Evolutionary conservation across 768 basidiomycete genomes (phyloP).

Genomic region (Xerocomellus chrysenteron): DNA sequence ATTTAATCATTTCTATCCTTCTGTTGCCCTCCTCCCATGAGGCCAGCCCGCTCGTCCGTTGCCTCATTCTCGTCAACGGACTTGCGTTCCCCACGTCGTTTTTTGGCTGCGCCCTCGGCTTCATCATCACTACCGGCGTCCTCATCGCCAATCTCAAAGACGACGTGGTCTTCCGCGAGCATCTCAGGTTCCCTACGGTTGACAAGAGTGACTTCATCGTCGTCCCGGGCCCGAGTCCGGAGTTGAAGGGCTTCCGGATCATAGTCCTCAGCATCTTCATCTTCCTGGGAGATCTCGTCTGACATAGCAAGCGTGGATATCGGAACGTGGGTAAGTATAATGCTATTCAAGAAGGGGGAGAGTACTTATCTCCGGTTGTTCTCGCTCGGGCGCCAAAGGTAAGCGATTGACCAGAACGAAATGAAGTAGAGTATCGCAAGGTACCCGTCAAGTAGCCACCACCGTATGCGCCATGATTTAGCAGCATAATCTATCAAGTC

Average conservation of each 20-base stretch:
- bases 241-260: constrained; percentile 75
- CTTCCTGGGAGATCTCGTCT: constrained; percentile 93
- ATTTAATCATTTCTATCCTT: constrained; percentile 38
- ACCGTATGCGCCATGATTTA: constrained; percentile 84
- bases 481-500: constrained; percentile 78
- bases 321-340: constrained; percentile 26
- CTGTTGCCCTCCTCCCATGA: constrained; percentile 47
- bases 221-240: constrained; percentile 50
- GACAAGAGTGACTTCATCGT: constrained; percentile 72
- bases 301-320: constrained; percentile 85
- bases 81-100: constrained; percentile 42
- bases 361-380: constrained; percentile 80
- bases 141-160: constrained; percentile 91
- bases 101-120: constrained; percentile 48
- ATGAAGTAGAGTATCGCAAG: constrained; percentile 83
- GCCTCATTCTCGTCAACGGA: constrained; percentile 48
- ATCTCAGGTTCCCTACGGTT: constrained; percentile 48
- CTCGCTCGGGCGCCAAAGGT: constrained; percentile 90
- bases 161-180: constrained; percentile 67
- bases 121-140: constrained; percentile 68
- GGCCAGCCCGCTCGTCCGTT: constrained; percentile 61
- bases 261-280: constrained; percentile 91
- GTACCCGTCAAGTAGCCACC: constrained; percentile 98
- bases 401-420: constrained; percentile 79
- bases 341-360: not conserved